These are phyloP conservation scores for Yamadazyma songkhlaensis DNA, from an alignment of 1,139 yeast species.

Conservation along the genomic window DNA sequence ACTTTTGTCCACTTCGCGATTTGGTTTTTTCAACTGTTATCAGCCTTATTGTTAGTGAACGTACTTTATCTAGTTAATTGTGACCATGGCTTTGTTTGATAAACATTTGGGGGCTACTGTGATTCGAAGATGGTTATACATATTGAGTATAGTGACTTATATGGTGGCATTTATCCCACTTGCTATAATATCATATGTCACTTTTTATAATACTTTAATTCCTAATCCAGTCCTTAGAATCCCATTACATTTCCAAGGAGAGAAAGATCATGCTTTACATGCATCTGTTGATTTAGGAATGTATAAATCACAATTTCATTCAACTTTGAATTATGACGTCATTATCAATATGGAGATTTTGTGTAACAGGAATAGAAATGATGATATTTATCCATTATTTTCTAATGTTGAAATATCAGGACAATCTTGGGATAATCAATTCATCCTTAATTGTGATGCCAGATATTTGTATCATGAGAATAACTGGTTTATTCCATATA, in stretches of 20 bases:
- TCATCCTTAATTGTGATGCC: slow-evolving; percentile 31
- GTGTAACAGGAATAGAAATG: slow-evolving; percentile 17
- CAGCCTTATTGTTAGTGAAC: no score
- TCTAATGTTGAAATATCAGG: slow-evolving; percentile 2
- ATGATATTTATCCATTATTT: slow-evolving; percentile 15
- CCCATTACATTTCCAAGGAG: slow-evolving; percentile 12
- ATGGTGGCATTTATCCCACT: slow-evolving; percentile 22
- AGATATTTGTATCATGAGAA: slow-evolving; percentile 24
- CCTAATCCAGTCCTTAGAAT: slow-evolving; percentile 17
- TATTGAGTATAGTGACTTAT: slow-evolving; percentile 15
- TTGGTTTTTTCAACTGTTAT: no score
- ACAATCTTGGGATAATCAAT: slow-evolving; percentile 9
- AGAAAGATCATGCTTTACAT: no score
- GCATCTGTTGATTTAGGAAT: slow-evolving; percentile 1
- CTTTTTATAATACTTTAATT: slow-evolving; percentile 24
- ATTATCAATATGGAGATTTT: slow-evolving; percentile 14
- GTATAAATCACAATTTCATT: slow-evolving; percentile 8
- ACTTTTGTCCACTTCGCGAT: not conserved
- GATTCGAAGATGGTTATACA: slow-evolving; percentile 19
- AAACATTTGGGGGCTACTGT: slow-evolving; percentile 5
- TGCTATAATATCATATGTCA: slow-evolving; percentile 22
- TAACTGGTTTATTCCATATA: slow-evolving; percentile 35
- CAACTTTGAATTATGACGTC: slow-evolving; percentile 14
- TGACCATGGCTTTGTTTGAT: slow-evolving; percentile 2
- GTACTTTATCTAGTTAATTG: no score